Base-by-base conservation (phyloP, 108 stramenopile genomes). In the Pseudonitzschia multiseries region DNA sequence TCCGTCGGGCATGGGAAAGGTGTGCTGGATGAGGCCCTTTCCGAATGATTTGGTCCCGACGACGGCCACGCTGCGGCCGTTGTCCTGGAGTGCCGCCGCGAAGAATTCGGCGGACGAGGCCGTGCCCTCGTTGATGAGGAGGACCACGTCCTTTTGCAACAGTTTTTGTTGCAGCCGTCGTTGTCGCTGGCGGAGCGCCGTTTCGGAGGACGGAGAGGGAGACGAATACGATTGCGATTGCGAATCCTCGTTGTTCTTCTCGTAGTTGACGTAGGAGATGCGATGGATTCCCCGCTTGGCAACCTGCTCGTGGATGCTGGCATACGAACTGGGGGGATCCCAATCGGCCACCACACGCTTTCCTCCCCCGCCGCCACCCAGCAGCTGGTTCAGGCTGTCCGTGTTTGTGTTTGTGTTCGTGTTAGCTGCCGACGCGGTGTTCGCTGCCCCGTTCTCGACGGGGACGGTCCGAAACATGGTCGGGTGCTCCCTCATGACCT, bases 1-100 rank as follows among this genome's bases (percentile, higher is more conserved):
- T 21, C 94, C 94, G 71, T 95, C 94, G 3, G 89, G 93, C 85
- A 90, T 84, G 6, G 93, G 93, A 73, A 93, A 93, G n/a, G 93
- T 93, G 64, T 93, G 93, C 61, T 90, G 93, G 62, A 93, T 93
- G 29, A 90, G 69, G 14, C 83, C 86, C 75, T 93, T 93, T 1
- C 93, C 93, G 74, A 81, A 93, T 1, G 84, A 88, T 42, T 86
- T 83, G 74, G 86, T 87, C 13, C 93, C 93, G 13, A 93, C 80
- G 24, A 88, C 48, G 48, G 89, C 89, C 18, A 88, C 78, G 17
- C 86, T 81, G 67, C 93, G 83, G 41, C 84, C 88, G 80, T 93
- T 93, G 68, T 93, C 93, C 51, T 84, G 88, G 15, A 93, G 74
- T 0, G 89, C 78, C 42, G 88, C 77, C 9, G 84, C 88, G 76